Evolutionary conservation across 192 early-diverging fungal genomes (phyloP), one percentile per base, ranked within the genome.

Genomic region (Coemansia sp.): DNA sequence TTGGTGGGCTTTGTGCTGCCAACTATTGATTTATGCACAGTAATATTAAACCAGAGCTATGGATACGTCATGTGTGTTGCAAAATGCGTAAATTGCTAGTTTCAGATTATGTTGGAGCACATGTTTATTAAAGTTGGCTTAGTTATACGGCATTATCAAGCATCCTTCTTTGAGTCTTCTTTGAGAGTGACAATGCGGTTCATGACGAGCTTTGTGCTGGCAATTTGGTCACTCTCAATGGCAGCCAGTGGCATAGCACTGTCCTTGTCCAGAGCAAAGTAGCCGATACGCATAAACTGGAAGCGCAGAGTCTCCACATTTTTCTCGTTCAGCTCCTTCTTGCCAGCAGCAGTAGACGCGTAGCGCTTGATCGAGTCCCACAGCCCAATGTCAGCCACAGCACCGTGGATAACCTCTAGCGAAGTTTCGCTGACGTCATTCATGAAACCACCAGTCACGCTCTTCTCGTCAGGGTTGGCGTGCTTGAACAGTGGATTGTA

Each of bases 201-300:
- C 58, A 89, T 66, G 17, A 91, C 73, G 25, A 87, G 51, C 79
- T 86, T 89, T 45, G 76, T 63, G 23, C 69, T 55, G 56, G 87
- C 85, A 52, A 85, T 83, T 62, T 88, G 83, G 56, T 80, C 70
- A n/a, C 83, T 51, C 2, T 85, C 86, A 23, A 84, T 84, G 51
- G 78, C 73, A 11, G 84, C 86, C n/a, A 74, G 62, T 25, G 75
- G 76, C 50, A 95, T 52, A 14, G 84, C 85, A 4, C 91, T 86
- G 83, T 98, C 95, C 75, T 86, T 88, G 73, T 99, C 98, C 11
- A 99, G 83, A 69, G 96, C 91, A 76, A 97, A 99, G 86, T 99
- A 99, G n/a, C 94, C 98, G 38, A 95, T 88, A 54, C 98, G 87
- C 41, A 93, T 85, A 65, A 95, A 90, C 85, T 99, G 98, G 88